phyloP scores from a whole-genome alignment of 1,284 basidiomycete genomes.

The Irpex rosettiformis region DNA sequence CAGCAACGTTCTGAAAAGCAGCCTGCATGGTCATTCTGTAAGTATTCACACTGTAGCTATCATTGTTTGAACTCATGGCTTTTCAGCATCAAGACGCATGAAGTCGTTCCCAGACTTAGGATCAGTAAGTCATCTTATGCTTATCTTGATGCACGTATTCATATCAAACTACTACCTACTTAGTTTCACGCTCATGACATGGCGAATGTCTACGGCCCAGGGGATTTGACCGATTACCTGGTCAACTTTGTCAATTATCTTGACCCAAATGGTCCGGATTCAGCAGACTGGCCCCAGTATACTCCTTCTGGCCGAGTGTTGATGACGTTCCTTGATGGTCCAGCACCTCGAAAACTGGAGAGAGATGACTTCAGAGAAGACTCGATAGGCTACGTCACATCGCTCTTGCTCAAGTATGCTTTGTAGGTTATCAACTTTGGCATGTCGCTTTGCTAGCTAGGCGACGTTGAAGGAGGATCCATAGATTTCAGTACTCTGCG shows the following conservation, averaged over 20 bases:
- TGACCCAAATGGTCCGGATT: constrained; percentile 24
- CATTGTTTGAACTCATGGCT: background rate
- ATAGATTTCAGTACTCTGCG: too few species aligned
- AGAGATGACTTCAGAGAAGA: background rate
- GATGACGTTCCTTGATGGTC: background rate
- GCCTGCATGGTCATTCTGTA: constrained; percentile 30
- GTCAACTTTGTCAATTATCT: constrained; percentile 26
- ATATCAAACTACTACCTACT: background rate
- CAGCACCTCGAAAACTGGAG: background rate
- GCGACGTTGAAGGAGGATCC: too few species aligned
- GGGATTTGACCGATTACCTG: constrained; percentile 23
- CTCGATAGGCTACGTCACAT: background rate
- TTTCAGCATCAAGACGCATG: constrained; percentile 15
- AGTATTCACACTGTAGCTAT: background rate
- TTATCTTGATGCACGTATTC: background rate
- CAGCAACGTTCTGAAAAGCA: constrained; percentile 22
- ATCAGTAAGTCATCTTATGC: constrained; percentile 14
- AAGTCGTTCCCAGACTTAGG: constrained; percentile 18
- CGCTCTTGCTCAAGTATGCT: too few species aligned
- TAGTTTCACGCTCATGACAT: constrained; percentile 8
- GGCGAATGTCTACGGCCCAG: constrained; percentile 6
- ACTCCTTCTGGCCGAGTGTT: background rate
- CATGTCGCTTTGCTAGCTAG: too few species aligned
- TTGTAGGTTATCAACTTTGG: too few species aligned
- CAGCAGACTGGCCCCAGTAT: constrained; percentile 21